Percentiles rank a stretch among this genome's conserved stretches.
Conservation (phyloP, 78 protist genomes). For the Salpingoeca rosetta region DNA sequence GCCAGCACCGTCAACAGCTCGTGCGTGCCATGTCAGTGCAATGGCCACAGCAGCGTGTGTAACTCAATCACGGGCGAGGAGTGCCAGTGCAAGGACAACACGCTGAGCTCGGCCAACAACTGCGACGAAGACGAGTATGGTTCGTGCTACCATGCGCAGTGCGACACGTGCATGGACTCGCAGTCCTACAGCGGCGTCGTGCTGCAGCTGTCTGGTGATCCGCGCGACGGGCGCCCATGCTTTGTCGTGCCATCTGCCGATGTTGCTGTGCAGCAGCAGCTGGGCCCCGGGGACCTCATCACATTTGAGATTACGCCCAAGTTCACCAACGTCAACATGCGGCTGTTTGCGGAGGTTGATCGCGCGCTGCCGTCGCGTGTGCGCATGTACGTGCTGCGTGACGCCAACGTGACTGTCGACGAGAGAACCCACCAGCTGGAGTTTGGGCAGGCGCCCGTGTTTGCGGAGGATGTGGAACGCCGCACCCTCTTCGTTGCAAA, state of each 20-base stretch:
- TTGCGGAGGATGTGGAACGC: not conserved
- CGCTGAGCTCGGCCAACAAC: not conserved
- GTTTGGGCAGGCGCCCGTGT: not conserved
- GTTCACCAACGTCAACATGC: not conserved
- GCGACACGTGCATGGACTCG: not conserved
- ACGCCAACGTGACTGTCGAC: no score
- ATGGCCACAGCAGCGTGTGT: not conserved
- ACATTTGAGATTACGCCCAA: not conserved
- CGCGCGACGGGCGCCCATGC: not conserved
- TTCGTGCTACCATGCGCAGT: not conserved
- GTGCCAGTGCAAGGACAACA: not conserved
- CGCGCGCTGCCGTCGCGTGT: not conserved
- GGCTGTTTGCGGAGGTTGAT: not conserved
- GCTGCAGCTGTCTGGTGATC: not conserved
- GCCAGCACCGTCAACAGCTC: not conserved
- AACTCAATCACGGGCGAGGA: not conserved
- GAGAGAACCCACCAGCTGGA: no score
- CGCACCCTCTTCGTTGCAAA: not conserved
- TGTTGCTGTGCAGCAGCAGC: not conserved
- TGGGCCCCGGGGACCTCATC: not conserved
- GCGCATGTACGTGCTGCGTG: not conserved
- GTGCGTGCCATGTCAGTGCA: not conserved
- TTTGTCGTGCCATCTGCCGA: not conserved
- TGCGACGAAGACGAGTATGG: not conserved
- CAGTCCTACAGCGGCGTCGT: not conserved